phyloP scores from a whole-genome alignment of 2,329 filamentous ascomycete genomes.

The Claviceps sp. region DNA sequence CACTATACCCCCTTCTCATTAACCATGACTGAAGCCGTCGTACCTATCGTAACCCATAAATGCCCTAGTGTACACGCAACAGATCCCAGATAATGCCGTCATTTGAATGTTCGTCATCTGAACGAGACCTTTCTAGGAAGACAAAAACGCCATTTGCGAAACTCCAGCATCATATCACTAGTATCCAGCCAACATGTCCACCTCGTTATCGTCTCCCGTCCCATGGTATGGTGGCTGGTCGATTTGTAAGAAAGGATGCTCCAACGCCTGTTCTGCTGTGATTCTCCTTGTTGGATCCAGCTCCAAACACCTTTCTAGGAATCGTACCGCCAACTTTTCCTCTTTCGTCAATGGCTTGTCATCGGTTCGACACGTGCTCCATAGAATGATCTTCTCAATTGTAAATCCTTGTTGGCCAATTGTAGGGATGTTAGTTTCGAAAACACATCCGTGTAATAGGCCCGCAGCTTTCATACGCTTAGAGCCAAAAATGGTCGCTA shows the following conservation, averaged over 20 bases:
- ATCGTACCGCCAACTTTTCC: slow-evolving; percentile 60
- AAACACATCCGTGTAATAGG: slow-evolving; percentile 75
- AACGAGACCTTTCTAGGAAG: slow-evolving; percentile 1
- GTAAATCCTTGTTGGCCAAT: slow-evolving; percentile 75
- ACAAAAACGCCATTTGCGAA: not conserved
- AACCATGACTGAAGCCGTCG: not conserved
- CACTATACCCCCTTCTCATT: not conserved
- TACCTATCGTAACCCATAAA: not conserved
- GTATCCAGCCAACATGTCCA: slow-evolving; percentile 32
- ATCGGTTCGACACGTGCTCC: slow-evolving; percentile 72
- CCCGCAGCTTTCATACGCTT: slow-evolving; percentile 74
- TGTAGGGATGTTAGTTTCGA: slow-evolving; percentile 86
- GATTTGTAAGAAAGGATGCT: slow-evolving; percentile 52
- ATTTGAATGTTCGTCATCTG: not conserved
- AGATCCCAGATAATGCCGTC: not conserved
- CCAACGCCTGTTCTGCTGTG: slow-evolving; percentile 59
- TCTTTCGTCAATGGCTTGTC: slow-evolving; percentile 44
- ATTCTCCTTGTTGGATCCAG: slow-evolving; percentile 62
- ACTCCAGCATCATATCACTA: not conserved
- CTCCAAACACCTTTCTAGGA: slow-evolving; percentile 60
- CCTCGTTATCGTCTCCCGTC: slow-evolving; percentile 36
- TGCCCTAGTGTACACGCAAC: not conserved
- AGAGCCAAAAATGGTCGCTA: slow-evolving; percentile 84
- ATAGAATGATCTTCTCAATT: slow-evolving; percentile 86
- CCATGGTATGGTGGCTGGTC: slow-evolving; percentile 16